Conservation (phyloP, 805 yeast genomes). For the Schizosaccharomyces japonicus region DNA sequence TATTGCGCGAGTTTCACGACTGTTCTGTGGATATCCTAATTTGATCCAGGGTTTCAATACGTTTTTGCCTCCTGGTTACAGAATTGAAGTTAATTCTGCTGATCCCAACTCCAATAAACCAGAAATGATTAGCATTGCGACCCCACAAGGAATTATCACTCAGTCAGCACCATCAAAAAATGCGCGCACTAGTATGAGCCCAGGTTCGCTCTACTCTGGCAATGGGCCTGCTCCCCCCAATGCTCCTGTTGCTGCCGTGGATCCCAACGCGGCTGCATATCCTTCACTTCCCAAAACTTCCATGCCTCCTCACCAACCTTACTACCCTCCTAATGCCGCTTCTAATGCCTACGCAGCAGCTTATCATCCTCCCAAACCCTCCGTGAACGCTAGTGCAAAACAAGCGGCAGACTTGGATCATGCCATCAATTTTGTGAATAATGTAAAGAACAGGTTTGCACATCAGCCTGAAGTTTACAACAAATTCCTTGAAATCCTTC, state of each 20-base stretch:
- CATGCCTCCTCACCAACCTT: conserved; percentile 5
- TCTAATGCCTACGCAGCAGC: conserved; percentile 7
- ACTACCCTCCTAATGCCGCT: conserved; percentile 5
- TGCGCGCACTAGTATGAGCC: too few species aligned
- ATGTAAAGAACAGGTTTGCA: conserved; percentile 80
- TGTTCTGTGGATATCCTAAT: conserved; percentile 77
- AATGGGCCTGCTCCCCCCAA: neutral
- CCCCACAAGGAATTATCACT: conserved; percentile 47
- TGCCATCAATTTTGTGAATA: conserved; percentile 87
- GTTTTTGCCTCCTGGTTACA: conserved; percentile 85
- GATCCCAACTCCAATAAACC: conserved; percentile 79
- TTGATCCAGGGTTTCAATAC: conserved; percentile 94
- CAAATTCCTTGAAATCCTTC: conserved; percentile 78
- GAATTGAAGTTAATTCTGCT: conserved; percentile 57
- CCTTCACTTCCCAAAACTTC: too few species aligned
- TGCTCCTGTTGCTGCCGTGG: neutral
- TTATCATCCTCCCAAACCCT: conserved; percentile 4
- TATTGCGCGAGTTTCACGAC: conserved; percentile 73
- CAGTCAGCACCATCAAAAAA: too few species aligned
- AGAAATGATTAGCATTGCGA: conserved; percentile 76
- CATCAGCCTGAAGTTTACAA: conserved; percentile 89
- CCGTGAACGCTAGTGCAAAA: conserved; percentile 17
- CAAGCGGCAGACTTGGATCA: conserved; percentile 82
- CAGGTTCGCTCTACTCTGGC: too few species aligned
- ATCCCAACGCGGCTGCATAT: neutral